A percentile compares a stretch with the other conserved stretches of the same genome.
Conservation (phyloP, 1,139 yeast genomes). For the Taiozyma sp. region DNA sequence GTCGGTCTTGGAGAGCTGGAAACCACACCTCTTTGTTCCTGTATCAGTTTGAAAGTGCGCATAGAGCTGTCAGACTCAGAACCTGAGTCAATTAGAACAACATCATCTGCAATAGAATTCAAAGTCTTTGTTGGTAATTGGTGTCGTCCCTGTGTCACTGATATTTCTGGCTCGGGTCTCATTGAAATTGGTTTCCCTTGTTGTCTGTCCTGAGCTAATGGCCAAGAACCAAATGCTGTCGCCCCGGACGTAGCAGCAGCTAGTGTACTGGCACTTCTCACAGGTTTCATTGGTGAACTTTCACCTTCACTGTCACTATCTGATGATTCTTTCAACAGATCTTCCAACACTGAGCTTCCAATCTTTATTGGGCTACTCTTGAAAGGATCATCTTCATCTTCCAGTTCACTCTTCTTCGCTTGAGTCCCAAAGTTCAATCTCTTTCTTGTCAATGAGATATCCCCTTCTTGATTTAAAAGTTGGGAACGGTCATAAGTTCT, state of each 20-base stretch:
- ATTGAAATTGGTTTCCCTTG: not conserved
- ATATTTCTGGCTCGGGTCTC: not conserved
- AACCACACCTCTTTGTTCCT: not conserved
- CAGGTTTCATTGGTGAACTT: not conserved
- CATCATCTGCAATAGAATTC: not conserved
- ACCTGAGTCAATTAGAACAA: slow-evolving; percentile 1
- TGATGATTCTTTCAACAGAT: not conserved
- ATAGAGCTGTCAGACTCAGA: not conserved
- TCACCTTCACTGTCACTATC: not conserved
- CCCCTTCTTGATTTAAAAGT: not conserved
- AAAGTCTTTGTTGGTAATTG: not conserved
- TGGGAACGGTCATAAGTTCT: not conserved
- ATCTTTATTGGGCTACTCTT: not conserved
- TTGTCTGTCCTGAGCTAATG: not conserved
- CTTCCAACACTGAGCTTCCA: not conserved
- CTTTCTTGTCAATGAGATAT: not conserved
- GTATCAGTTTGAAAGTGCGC: not conserved
- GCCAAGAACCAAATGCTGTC: not conserved
- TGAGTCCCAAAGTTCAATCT: not conserved
- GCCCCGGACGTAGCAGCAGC: not conserved
- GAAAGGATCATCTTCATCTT: not conserved
- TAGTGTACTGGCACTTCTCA: not conserved
- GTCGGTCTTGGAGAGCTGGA: not conserved
- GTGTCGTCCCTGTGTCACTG: not conserved
- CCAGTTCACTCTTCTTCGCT: not conserved